Conservation (phyloP, 2,329 filamentous ascomycete species). For the Hypoxylon sp. region DNA sequence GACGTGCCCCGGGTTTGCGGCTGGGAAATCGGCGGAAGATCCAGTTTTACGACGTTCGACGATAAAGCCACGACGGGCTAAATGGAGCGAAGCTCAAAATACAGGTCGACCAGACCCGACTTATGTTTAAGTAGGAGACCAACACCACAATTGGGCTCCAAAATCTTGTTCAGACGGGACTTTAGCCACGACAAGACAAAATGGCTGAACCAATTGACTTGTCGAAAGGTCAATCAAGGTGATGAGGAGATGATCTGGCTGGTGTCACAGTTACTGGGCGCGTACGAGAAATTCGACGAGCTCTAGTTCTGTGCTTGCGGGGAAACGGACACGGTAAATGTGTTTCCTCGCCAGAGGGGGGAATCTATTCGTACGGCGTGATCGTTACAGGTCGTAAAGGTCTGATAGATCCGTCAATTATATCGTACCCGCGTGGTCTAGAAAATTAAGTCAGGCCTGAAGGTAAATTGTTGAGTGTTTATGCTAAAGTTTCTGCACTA, state of each 20-base stretch:
- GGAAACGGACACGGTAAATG: slow-evolving; percentile 34
- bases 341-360: slow-evolving; percentile 22
- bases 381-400: slow-evolving; percentile 49
- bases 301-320: slow-evolving; percentile 38
- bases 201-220: slow-evolving; percentile 38
- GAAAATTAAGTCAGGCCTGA: slow-evolving; percentile 36
- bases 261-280: slow-evolving; percentile 27
- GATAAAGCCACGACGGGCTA: slow-evolving; percentile 51
- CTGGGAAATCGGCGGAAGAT: slow-evolving; percentile 89
- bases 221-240: slow-evolving; percentile 27
- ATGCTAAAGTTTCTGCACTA: slow-evolving; percentile 27
- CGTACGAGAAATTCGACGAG: slow-evolving; percentile 39
- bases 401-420: slow-evolving; percentile 45
- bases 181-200: slow-evolving; percentile 14
- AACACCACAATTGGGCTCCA: slow-evolving; percentile 32
- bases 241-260: slow-evolving; percentile 16
- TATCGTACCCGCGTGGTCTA: slow-evolving; percentile 28
- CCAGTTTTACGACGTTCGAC: slow-evolving; percentile 87
- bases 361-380: slow-evolving; percentile 37
- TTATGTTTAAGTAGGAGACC: slow-evolving; percentile 37
- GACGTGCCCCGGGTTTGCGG: slow-evolving; percentile 83
- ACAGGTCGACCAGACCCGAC: slow-evolving; percentile 40
- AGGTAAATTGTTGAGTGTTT: slow-evolving; percentile 24
- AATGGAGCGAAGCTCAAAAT: slow-evolving; percentile 34
- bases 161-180: slow-evolving; percentile 21